These are phyloP conservation scores for Dothistroma pini DNA, from an alignment of 2,329 filamentous ascomycete genomes.

Conservation along the genomic window DNA sequence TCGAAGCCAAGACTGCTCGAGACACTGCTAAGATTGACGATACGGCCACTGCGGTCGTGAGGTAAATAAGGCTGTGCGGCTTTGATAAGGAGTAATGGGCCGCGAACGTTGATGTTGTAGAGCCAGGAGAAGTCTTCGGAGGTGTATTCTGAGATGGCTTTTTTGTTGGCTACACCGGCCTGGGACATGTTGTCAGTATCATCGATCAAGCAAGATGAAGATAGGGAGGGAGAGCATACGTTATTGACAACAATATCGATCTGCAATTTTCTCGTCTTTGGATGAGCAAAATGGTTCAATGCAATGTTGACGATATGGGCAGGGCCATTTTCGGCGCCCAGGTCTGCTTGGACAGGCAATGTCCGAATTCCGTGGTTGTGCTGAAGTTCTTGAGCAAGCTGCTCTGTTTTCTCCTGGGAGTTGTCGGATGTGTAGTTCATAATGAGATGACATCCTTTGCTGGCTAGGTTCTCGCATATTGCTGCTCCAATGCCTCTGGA, in stretches of 20 bases:
- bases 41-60: conserved; percentile 61
- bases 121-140: conserved; percentile 64
- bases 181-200: neutral
- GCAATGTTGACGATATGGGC: conserved; percentile 57
- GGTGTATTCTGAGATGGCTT: conserved; percentile 59
- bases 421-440: conserved; percentile 68
- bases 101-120: conserved; percentile 78
- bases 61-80: conserved; percentile 68
- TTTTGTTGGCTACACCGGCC: conserved; percentile 66
- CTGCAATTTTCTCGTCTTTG: conserved; percentile 56
- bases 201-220: neutral
- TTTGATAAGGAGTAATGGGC: conserved; percentile 73
- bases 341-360: conserved; percentile 66
- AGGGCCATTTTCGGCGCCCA: conserved; percentile 60
- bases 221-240: conserved; percentile 8
- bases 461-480: conserved; percentile 66
- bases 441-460: conserved; percentile 65
- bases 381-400: conserved; percentile 54
- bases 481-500: conserved; percentile 73
- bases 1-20: conserved; percentile 56
- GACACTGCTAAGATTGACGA: conserved; percentile 61
- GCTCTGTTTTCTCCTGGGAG: conserved; percentile 50
- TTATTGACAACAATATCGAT: conserved; percentile 88
- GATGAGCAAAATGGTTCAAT: conserved; percentile 56
- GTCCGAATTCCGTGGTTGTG: conserved; percentile 58